Evolutionary conservation across 371 early-diverging fungal genomes (phyloP).

Genomic region (Mortierella sp.): DNA sequence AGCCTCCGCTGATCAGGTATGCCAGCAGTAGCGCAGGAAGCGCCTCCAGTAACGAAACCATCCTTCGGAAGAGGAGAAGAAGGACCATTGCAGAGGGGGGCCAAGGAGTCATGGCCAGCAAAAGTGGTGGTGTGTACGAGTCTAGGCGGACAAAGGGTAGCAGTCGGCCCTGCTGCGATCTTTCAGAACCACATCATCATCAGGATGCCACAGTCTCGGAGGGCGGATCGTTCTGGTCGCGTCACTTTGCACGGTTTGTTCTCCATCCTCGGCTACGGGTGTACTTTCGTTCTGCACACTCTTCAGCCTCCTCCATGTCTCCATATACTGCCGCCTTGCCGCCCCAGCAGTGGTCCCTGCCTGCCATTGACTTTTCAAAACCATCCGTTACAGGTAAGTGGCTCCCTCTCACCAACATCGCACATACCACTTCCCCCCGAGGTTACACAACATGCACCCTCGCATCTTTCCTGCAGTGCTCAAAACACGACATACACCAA

Average conservation of each 20-base stretch:
- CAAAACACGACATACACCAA: no score
- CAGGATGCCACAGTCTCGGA: neutral
- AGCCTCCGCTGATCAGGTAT: no score
- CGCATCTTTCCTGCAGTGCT: no score
- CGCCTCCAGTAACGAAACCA: conserved; percentile 11
- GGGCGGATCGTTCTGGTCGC: conserved; percentile 9
- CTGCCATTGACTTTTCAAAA: no score
- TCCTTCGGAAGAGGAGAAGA: conserved; percentile 27
- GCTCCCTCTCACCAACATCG: no score
- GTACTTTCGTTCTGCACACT: neutral
- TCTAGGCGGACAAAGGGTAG: neutral
- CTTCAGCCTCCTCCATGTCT: neutral
- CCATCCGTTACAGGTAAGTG: no score
- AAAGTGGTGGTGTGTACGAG: neutral
- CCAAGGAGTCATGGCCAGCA: neutral
- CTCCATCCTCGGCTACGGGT: neutral
- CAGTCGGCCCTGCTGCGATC: no score
- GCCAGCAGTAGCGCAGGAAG: conserved; percentile 5
- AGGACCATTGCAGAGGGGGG: conserved; percentile 10
- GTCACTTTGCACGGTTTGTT: conserved; percentile 4
- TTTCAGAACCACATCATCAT: no score
- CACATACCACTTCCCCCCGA: no score
- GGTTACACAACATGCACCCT: no score
- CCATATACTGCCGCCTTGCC: neutral
- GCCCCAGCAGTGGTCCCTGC: conserved; percentile 9